A percentile compares a stretch with the other conserved stretches of the same genome.
Conservation (phyloP, 169 alveolate genomes). For the Cytauxzoon felis region DNA sequence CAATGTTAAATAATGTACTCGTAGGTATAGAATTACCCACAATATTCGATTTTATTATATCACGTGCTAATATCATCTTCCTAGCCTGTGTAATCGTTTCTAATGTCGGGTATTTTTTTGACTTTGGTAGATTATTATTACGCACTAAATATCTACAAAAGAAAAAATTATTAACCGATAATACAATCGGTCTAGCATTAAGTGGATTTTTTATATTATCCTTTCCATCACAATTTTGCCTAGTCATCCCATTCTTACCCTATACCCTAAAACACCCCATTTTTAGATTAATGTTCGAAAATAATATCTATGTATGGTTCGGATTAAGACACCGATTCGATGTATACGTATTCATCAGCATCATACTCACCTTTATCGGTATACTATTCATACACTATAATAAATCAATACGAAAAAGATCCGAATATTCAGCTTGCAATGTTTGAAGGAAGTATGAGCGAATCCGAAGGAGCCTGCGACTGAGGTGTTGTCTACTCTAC, state of each 20-base stretch:
- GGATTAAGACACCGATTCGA: constrained; percentile 50
- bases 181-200: constrained; percentile 41
- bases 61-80: constrained; percentile 34
- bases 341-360: constrained; percentile 10
- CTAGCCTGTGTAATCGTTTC: constrained; percentile 29
- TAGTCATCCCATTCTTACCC: constrained; percentile 49
- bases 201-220: constrained; percentile 35
- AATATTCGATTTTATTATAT: constrained; percentile 24
- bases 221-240: constrained; percentile 56
- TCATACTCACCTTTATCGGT: constrained; percentile 19
- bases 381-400: constrained; percentile 23
- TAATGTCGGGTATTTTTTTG: constrained; percentile 45
- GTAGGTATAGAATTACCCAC: constrained; percentile 27
- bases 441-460: no score
- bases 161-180: constrained; percentile 31
- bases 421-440: no score
- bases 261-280: not conserved
- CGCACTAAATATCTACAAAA: constrained; percentile 40
- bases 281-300: constrained; percentile 23
- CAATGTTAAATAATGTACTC: constrained; percentile 25
- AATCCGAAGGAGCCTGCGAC: no score
- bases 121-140: constrained; percentile 42
- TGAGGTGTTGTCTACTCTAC: no score
- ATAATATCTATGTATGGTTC: constrained; percentile 32
- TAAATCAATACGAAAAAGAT: constrained; percentile 12